phyloP scores from a whole-genome alignment of 2,329 filamentous ascomycete species.

The Coleophoma crateriformis region DNA sequence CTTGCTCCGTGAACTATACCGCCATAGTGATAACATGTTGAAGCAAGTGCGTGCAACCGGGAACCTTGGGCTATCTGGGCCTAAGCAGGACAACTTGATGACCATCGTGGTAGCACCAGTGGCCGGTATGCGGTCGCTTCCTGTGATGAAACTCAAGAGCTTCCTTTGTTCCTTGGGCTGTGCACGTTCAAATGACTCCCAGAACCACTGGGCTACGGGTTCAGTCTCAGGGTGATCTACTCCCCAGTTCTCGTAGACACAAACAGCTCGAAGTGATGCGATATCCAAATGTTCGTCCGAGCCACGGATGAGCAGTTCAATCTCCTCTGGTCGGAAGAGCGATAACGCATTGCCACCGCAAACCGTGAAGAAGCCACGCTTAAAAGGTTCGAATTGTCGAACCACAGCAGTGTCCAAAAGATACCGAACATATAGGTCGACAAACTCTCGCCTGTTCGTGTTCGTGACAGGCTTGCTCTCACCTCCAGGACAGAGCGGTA shows the following conservation, averaged over 20 bases:
- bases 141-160: constrained; percentile 81
- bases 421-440: constrained; percentile 77
- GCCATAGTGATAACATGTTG: constrained; percentile 74
- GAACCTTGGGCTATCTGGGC: constrained; percentile 68
- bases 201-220: constrained; percentile 78
- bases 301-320: constrained; percentile 79
- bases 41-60: constrained; percentile 90
- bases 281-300: constrained; percentile 83
- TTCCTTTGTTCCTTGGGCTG: constrained; percentile 66
- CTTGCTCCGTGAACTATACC: constrained; percentile 60
- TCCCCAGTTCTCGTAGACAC: constrained; percentile 78
- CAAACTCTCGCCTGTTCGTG: constrained; percentile 76
- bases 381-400: constrained; percentile 89
- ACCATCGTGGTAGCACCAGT: constrained; percentile 76
- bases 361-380: constrained; percentile 87
- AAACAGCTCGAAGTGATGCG: constrained; percentile 66
- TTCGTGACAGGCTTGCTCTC: constrained; percentile 77
- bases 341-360: constrained; percentile 84
- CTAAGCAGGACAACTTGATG: constrained; percentile 71
- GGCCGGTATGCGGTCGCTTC: constrained; percentile 84
- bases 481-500: constrained; percentile 71
- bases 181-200: constrained; percentile 70
- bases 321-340: constrained; percentile 85
- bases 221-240: constrained; percentile 50
- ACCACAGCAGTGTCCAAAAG: constrained; percentile 72